These are phyloP conservation scores for Alternaria burnsii DNA, from an alignment of 2,329 filamentous ascomycete genomes.

Conservation along the genomic window DNA sequence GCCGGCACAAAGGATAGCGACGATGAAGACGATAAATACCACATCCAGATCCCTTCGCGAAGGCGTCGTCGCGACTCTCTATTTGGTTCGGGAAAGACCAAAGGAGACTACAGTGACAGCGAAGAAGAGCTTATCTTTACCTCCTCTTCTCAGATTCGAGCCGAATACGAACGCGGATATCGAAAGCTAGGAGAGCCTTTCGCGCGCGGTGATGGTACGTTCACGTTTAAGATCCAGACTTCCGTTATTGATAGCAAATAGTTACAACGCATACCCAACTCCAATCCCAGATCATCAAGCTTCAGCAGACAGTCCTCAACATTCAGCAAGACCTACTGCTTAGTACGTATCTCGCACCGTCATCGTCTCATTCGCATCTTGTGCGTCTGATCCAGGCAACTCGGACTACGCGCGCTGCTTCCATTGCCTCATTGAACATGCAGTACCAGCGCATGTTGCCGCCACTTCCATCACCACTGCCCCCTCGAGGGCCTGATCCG, in stretches of 20 bases:
- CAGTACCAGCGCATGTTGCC: constrained; percentile 40
- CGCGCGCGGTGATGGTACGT: constrained; percentile 43
- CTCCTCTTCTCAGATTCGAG: constrained; percentile 33
- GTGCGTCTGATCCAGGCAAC: constrained; percentile 38
- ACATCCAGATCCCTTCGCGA: constrained; percentile 3
- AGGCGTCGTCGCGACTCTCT: constrained; percentile 28
- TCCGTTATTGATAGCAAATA: constrained; percentile 19
- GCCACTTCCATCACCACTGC: constrained; percentile 2
- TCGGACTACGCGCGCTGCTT: constrained; percentile 35
- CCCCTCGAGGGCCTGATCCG: constrained; percentile 14
- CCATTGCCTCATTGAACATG: constrained; percentile 39
- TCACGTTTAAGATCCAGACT: background rate
- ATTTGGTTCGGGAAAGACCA: constrained; percentile 23
- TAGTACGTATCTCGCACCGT: constrained; percentile 31
- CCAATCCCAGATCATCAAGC: constrained; percentile 43
- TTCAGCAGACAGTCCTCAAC: constrained; percentile 41
- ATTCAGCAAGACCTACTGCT: constrained; percentile 41
- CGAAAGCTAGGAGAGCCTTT: constrained; percentile 41
- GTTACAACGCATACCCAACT: constrained; percentile 42
- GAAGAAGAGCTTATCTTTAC: constrained; percentile 41
- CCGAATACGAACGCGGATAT: constrained; percentile 43
- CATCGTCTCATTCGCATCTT: constrained; percentile 41
- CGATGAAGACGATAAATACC: constrained; percentile 17
- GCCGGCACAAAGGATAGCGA: constrained; percentile 21
- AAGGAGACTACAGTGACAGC: constrained; percentile 32